Percentiles rank a stretch among this genome's conserved stretches.
These are phyloP conservation scores for Colletotrichum sp. DNA, from an alignment of 2,329 filamentous ascomycete genomes.

Conservation along the genomic window DNA sequence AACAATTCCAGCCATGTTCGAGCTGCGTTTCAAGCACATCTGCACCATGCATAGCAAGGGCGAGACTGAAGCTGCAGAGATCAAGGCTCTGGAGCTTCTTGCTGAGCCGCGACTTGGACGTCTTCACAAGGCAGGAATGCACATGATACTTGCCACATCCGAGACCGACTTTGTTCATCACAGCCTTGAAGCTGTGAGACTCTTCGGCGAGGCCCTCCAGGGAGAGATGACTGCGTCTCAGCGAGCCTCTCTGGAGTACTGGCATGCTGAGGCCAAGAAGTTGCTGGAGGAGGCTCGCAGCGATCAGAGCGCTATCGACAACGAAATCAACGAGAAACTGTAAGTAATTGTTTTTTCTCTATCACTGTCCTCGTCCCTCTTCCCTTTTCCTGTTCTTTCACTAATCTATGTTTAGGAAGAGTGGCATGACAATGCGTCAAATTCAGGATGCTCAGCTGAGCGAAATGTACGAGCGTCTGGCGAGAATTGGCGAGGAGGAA, in stretches of 20 bases:
- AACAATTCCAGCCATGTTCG: not conserved
- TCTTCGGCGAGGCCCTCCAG: not conserved
- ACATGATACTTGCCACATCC: not conserved
- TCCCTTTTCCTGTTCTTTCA: not conserved
- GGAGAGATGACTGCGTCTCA: not conserved
- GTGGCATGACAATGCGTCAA: not conserved
- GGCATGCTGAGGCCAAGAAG: not conserved
- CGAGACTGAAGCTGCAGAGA: not conserved
- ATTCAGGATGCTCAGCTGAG: not conserved
- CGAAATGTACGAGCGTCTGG: not conserved
- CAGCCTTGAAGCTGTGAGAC: not conserved
- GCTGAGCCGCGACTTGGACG: not conserved
- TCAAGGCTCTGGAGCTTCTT: not conserved
- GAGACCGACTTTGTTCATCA: not conserved
- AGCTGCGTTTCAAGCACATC: not conserved
- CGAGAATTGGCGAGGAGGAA: no score
- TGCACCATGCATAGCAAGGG: not conserved
- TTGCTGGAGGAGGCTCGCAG: not conserved
- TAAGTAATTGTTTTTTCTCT: not conserved
- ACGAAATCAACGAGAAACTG: not conserved
- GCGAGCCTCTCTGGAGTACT: not conserved
- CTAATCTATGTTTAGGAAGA: not conserved
- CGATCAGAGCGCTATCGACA: not conserved
- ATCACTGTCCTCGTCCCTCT: not conserved
- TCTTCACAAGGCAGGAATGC: not conserved